Evolutionary conservation across 768 basidiomycete genomes (phyloP), one percentile per base, ranked within the genome.

Genomic region (Kwoniella shandongensis): DNA sequence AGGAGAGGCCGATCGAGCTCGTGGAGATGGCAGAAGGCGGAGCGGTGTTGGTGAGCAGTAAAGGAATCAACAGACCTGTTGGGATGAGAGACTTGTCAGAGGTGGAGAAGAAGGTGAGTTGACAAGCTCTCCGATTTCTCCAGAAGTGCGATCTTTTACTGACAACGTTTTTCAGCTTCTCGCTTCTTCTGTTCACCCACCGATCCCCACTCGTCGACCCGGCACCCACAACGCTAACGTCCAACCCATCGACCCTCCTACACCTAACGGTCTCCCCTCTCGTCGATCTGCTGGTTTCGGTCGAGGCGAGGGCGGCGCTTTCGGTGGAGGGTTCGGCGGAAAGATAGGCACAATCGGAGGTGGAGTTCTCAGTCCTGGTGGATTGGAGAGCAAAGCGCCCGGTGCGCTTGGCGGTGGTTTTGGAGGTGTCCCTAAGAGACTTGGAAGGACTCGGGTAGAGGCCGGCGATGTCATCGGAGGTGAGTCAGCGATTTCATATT

Each of bases 31-130:
- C 55, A 45, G 67, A 70, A 27, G 62, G 59, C 40, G 70, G 62
- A 12, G 57, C 54, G 2, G 65, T 67, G 17, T 52, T 69, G 23
- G 67, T 76, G 54, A 85, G 86, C 57, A n/a, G n/a, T n/a, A 89
- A 91, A 71, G 78, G 81, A 22, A 85, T 83, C 26, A 81, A 73
- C 40, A 88, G 89, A 55, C 92, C 92, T 17, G 77, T 86, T 32
- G 83, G 84, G 38, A 70, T 91, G 66, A 86, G 85, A 63, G 92
- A 93, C 72, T 83, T 89, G 83, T 80, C 80, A 55, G 89, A 91
- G 50, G 79, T 80, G 20, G 91, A 94, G 81, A 90, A 86, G 80
- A 93, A 91, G 88, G 91, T 91, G 68, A 68, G 81, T 74, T 56
- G 30, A 18, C 38, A 44, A 20, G 39, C 48, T 18, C 49, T 17